phyloP scores from a whole-genome alignment of 176 grass and related monocot genomes.

The Ensete ventricosum region DNA sequence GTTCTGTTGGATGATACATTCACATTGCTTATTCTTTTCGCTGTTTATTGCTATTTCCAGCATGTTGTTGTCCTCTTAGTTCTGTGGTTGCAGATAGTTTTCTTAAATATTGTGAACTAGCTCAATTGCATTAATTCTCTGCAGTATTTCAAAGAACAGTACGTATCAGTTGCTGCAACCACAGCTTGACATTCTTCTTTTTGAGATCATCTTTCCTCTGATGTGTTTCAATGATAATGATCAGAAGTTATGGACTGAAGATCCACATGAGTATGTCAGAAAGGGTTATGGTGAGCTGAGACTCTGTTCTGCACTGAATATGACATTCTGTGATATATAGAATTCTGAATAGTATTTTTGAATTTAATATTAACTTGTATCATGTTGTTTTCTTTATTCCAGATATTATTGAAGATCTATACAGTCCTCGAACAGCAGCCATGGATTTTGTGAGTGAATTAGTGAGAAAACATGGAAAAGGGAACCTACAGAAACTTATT shows the following conservation, averaged over 20 bases:
- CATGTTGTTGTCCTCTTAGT: no score
- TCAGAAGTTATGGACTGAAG: conserved; percentile 83
- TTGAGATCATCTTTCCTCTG: conserved; percentile 90
- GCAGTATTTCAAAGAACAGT: conserved; percentile 81
- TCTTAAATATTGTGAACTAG: background rate
- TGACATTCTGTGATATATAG: background rate
- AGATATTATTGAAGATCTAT: conserved; percentile 96
- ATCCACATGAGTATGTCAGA: conserved; percentile 97
- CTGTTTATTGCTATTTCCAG: no score
- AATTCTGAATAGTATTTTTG: background rate
- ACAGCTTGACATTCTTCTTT: conserved; percentile 75
- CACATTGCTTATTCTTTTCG: no score
- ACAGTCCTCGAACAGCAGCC: conserved; percentile 82
- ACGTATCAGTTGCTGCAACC: conserved; percentile 94
- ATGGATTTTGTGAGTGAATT: conserved; percentile 96
- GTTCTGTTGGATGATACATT: no score
- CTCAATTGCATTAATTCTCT: conserved; percentile 5
- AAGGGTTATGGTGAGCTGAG: conserved; percentile 81
- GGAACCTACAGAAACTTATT: conserved; percentile 78
- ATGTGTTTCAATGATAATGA: conserved; percentile 99
- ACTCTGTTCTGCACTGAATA: conserved; percentile 6
- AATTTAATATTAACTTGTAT: background rate
- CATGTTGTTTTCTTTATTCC: conserved; percentile 7
- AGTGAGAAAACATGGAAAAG: conserved; percentile 82
- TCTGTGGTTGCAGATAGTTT: background rate